Evolutionary conservation across 1,284 basidiomycete species (phyloP).

Genomic region (Flammula alnicola): DNA sequence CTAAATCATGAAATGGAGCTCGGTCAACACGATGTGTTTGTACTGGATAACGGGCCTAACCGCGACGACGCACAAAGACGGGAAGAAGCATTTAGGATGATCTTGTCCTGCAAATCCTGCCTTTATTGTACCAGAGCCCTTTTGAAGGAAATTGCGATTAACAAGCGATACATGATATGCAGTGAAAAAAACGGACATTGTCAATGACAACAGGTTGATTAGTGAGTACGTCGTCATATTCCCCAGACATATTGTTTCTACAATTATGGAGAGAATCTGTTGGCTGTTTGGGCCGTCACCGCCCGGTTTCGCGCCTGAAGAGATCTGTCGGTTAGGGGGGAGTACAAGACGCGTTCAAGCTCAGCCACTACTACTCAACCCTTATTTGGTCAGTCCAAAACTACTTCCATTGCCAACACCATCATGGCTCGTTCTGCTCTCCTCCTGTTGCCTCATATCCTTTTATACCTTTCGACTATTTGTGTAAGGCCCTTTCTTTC

Average conservation of each 20-base stretch:
- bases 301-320: constrained; percentile 4
- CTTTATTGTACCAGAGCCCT: constrained; percentile 98
- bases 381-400: constrained; percentile 17
- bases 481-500: constrained; percentile 14
- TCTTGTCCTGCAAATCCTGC: constrained; percentile 98
- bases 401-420: constrained; percentile 12
- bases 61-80: constrained; percentile 84
- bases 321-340: constrained; percentile 9
- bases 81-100: constrained; percentile 98
- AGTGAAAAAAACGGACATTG: constrained; percentile 66
- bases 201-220: constrained; percentile 96
- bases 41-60: constrained; percentile 38
- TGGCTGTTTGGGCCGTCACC: constrained; percentile 1
- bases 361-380: constrained; percentile 20
- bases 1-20: constrained; percentile 45
- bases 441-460: constrained; percentile 7
- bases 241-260: constrained; percentile 63
- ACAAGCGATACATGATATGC: constrained; percentile 22
- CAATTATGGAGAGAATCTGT: constrained; percentile 1
- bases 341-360: constrained; percentile 26
- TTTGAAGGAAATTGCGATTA: constrained; percentile 21
- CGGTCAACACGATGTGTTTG: constrained; percentile 31
- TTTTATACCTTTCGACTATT: constrained; percentile 28
- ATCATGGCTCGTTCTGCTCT: constrained; percentile 13
- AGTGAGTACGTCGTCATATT: constrained; percentile 89